Percentiles rank a stretch among this genome's conserved stretches.
Evolutionary conservation across 306 rosid genomes (phyloP).

Genomic region (Senna siamea): DNA sequence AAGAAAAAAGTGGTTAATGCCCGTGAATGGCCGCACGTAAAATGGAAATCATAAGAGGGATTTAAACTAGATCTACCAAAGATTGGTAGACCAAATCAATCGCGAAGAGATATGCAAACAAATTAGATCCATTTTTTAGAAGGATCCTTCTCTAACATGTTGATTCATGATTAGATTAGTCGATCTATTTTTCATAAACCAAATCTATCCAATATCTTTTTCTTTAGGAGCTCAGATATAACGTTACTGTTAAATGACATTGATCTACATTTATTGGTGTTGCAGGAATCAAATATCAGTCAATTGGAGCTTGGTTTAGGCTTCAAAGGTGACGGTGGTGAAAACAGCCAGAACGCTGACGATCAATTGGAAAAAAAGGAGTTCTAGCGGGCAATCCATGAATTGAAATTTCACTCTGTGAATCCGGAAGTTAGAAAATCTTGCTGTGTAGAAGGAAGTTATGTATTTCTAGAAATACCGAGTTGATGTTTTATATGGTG

Average conservation of each 20-base stretch:
- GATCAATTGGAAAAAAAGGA: constrained; percentile 32
- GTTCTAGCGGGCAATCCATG: constrained; percentile 44
- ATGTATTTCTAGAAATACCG: constrained; percentile 1
- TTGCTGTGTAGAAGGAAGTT: neutral
- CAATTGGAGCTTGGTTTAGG: constrained; percentile 59
- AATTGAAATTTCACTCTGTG: constrained; percentile 24
- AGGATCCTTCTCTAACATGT: neutral
- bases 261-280: constrained; percentile 26
- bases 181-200: neutral
- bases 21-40: too few relatives aligned
- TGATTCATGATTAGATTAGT: neutral
- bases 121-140: neutral
- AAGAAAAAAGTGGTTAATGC: too few relatives aligned
- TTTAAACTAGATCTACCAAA: too few relatives aligned
- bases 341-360: constrained; percentile 34
- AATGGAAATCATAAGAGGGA: too few relatives aligned
- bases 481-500: constrained; percentile 7
- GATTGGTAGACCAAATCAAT: neutral
- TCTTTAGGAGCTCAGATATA: constrained; percentile 7
- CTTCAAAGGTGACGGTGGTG: constrained; percentile 45
- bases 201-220: neutral
- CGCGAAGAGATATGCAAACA: neutral
- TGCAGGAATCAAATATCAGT: constrained; percentile 48
- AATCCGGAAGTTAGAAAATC: constrained; percentile 22
- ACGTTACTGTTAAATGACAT: constrained; percentile 16